These are phyloP conservation scores for Omphalea diandra DNA, from an alignment of 441 rosid genomes.

Conservation along the genomic window DNA sequence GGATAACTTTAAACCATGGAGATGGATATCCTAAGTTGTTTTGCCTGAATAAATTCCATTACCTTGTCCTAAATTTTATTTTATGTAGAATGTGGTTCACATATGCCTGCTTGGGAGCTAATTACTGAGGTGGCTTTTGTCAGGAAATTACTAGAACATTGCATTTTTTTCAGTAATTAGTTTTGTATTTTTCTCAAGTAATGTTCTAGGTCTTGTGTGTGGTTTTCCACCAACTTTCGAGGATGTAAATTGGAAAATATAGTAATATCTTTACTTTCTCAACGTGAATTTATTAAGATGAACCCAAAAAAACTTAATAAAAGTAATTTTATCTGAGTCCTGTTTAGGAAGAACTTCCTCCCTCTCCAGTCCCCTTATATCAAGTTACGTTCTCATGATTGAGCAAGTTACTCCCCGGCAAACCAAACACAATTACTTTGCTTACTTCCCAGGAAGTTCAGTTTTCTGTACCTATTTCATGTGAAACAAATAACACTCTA, in stretches of 20 bases:
- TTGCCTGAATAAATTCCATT: background rate
- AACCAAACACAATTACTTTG: background rate
- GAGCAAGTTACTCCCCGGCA: background rate
- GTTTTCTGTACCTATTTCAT: background rate
- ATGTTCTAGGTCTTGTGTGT: background rate
- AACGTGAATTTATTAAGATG: no score
- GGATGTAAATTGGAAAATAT: background rate
- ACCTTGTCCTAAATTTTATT: background rate
- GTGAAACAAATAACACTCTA: constrained; percentile 5
- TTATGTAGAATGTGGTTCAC: background rate
- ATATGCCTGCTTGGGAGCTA: background rate
- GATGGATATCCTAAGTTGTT: background rate
- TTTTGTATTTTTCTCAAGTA: background rate
- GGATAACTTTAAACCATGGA: background rate
- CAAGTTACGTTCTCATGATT: background rate
- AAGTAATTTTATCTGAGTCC: no score
- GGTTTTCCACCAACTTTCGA: no score
- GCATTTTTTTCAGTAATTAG: background rate
- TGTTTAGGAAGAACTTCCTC: no score
- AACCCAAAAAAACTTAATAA: no score
- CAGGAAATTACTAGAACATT: background rate
- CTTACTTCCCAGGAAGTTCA: background rate
- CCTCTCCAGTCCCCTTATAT: background rate
- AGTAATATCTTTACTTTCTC: background rate
- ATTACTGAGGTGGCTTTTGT: background rate